These are phyloP conservation scores for Morella rubra DNA, from an alignment of 306 rosid genomes.

Conservation along the genomic window DNA sequence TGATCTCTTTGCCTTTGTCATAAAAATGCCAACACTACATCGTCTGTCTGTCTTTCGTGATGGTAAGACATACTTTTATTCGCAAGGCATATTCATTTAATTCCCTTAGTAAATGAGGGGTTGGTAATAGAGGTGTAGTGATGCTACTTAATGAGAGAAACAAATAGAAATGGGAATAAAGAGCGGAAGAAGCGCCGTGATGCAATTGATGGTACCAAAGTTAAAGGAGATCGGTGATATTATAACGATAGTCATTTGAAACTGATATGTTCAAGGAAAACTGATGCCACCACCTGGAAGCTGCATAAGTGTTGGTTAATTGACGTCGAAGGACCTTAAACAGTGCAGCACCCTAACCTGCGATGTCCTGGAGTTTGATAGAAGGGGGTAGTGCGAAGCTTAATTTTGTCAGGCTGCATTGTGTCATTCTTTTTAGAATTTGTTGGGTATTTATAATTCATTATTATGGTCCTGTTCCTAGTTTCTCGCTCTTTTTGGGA, in stretches of 20 bases:
- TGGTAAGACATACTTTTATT: constrained; percentile 52
- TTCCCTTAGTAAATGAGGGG: not conserved
- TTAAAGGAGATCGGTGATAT: not conserved
- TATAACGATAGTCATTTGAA: not conserved
- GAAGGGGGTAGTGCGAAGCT: not conserved
- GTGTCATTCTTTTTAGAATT: not conserved
- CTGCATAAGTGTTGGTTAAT: not conserved
- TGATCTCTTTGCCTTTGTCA: constrained; percentile 97
- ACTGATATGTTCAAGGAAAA: not conserved
- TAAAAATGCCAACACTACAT: constrained; percentile 94
- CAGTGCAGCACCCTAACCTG: not conserved
- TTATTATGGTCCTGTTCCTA: not conserved
- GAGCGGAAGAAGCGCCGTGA: not conserved
- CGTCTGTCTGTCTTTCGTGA: constrained; percentile 98
- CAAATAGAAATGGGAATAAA: not conserved
- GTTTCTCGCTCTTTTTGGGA: not conserved
- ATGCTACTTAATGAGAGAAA: not conserved
- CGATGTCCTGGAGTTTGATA: not conserved
- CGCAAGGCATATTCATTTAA: not conserved
- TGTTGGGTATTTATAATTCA: not conserved
- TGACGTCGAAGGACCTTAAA: not conserved
- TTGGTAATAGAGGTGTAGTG: not conserved
- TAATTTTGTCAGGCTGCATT: not conserved
- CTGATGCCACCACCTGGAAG: not conserved
- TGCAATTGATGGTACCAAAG: not conserved